Evolutionary conservation across 306 rosid species (phyloP), one percentile per base, ranked within the genome.

Genomic region (Cyclanthera cordifolia): DNA sequence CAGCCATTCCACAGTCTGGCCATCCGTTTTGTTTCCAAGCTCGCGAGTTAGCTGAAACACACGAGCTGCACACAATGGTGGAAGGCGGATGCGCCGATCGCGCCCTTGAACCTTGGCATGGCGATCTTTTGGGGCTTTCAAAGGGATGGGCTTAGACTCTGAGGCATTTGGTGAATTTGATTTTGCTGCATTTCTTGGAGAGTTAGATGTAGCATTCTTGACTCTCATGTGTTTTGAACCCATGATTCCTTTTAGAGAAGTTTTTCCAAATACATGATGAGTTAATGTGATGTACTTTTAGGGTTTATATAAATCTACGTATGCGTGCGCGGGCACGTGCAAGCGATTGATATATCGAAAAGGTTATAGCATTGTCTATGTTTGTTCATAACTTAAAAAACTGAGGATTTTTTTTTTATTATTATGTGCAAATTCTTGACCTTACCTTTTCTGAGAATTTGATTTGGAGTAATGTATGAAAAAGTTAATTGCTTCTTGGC

Each of bases 1-100:
- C 47, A 86, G 84, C 87, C 87, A 86, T 60, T 50, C 81, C n/a
- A 84, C 70, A 55, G 88, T 84, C 72, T 80, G 78, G 3, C 92
- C 88, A 1, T 80, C 70, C 9, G 80, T 80, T 53, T 76, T 76
- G 64, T 69, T 58, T 10, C 85, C 85, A 1, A 86, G 81, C 78
- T 78, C 84, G 0, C 52, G 41, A 3, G 87, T 84, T 58, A 86
- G 87, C 47, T 84, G 79, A 72, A 76, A 80, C 32, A 84, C 41
- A 0, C 80, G 68, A 1, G 88, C 81, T 21, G 86, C 87, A 0
- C 92, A 84, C 15, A 71, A 0, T 1, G 77, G 74, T 1, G 85
- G 79, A 25, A 82, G 75, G 0, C 81, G 80, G 51, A 84, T 67
- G 2, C 77, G 79, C 5, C 84, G 56, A 50, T 75, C 82, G 3